Evolutionary conservation across 2,329 filamentous ascomycete genomes (phyloP), one percentile per base, ranked within the genome.

Genomic region (Neonectria magnoliae): DNA sequence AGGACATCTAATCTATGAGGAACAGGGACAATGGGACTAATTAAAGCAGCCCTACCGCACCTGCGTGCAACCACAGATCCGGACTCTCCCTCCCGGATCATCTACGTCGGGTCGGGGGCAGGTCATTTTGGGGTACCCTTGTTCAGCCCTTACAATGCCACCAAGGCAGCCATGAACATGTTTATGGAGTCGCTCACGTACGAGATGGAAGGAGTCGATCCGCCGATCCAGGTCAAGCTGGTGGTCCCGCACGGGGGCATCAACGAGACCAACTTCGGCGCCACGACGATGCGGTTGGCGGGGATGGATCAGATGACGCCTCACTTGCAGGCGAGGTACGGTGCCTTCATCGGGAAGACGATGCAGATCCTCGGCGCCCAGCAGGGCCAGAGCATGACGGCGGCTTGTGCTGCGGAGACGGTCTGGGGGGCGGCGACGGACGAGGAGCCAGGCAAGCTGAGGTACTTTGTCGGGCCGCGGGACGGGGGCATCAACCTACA

Each of bases 271-370:
- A 69, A 57, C 36, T 62, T 62, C 57, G 42, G 45, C 31, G 54
- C 60, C 50, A 71, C 60, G 48, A 48, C 65, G 55, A 68, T 65
- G 56, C 48, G 60, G 62, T 54, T 60, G 54, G 57, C 59, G 44
- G 66, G 66, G 38, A 57, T 67, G 57, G 62, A 65, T 52, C 62
- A 62, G 55, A 72, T 71, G 59, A 66, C 64, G 57, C 64, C 64
- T 47, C 67, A 62, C 64, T 38, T 65, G 50, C 57, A 62, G 44
- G 31, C 53, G 54, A 54, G 38, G 53, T 66, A 62, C 60, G 55
- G 58, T 33, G 33, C 44, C 47, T 65, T 57, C 44, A 41, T 60
- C 45, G 27, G 59, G 45, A 65, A 50, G 55, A 56, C 69, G 60
- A 65, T 67, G 60, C 64, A 55, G 47, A 59, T 61, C 60, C 64